Base-by-base conservation (phyloP, 2,329 filamentous ascomycete species). In the Camptophora hylomeconis region DNA sequence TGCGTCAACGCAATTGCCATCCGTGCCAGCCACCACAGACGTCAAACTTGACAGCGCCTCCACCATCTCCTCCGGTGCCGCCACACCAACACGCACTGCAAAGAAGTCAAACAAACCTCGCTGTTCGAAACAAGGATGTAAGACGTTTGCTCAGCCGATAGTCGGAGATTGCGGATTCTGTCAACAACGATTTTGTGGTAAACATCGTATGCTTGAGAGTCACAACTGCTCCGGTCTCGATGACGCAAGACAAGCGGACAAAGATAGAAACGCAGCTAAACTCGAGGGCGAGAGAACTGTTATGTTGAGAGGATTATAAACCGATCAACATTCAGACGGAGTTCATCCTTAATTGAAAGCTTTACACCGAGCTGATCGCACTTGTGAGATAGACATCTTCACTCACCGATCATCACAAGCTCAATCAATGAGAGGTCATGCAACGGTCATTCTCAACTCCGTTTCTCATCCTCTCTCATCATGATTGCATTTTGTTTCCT, bases 161-260 rank as follows among this genome's bases (percentile, higher is more conserved):
- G 81, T 94, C 35, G 89, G 89, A 31, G 87, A 95, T 63, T 98
- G 89, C 60, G 78, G 75, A 37, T 95, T 95, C 66, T 98, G 89
- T 64, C 67, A 78, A 32, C 84, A 86, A 24, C 81, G 92, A 54
- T 95, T 82, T 65, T 98, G 89, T 60, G 82, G 82, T 46, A 92
- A 84, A 63, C 89, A 98, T 60, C 72, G 89, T 32, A 70, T 95
- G 60, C 60, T 95, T 40, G 89, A 98, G 58, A 81, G 87, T 46
- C 89, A 98, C 62, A 82, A 82, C 61, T 98, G 89, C 63, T 74
- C 72, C 40, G 84, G 84, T 21, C 65, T 98, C 33, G 89, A 95
- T 65, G 81, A 93, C 60, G 94, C 87, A 69, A 93, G 94, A 69
- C 89, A 92, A 65, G 84, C 93, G 57, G 87, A 82, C 26, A 83